Evolutionary conservation across 2,329 filamentous ascomycete genomes (phyloP), one percentile per base, ranked within the genome.

Genomic region (Sclerotinia nivalis): DNA sequence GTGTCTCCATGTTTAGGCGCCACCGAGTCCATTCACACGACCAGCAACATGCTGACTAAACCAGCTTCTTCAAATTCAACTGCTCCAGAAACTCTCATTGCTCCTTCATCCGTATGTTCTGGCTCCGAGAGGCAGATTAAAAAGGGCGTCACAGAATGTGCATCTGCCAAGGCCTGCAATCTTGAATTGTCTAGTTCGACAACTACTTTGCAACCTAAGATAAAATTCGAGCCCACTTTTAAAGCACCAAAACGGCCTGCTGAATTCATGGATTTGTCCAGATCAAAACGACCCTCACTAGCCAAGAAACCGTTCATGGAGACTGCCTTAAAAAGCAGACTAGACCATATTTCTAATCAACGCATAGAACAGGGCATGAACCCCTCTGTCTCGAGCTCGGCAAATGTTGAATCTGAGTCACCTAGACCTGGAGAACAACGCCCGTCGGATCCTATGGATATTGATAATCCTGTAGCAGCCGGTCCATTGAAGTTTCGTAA

Each of bases 71-170:
- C 9, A 2, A n/a, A 31, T 13, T 13, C 10, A 47, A 2, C 43
- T 12, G 18, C 18, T 18, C 7, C 7, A 45, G 18, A 20, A 28
- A 5, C 1, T 60, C 8, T n/a, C 5, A 34, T 15, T 22, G 20
- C 1, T 4, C 2, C 43, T 61, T 22, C 1, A 47, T 61, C 10
- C 2, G 15, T 15, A 9, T 22, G 9, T 22, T n/a, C 18, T n/a
- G 1, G n/a, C 1, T 4, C 2, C 25, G 9, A 45, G 1, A 22
- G 13, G 6, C 1, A 6, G 31, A 22, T 5, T 22, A 1, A 22
- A 2, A 34, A 31, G 6, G 10, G 7, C 12, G 2, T 34, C 20
- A 43, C 31, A 4, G 10, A 50, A 13, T 3, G 1, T 12, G 45
- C 15, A 20, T 25, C 47, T 20, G 49, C 3, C 7, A 20, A 58